These are phyloP conservation scores for Trichoderma sp. DNA, from an alignment of 2,329 filamentous ascomycete genomes.

Conservation along the genomic window DNA sequence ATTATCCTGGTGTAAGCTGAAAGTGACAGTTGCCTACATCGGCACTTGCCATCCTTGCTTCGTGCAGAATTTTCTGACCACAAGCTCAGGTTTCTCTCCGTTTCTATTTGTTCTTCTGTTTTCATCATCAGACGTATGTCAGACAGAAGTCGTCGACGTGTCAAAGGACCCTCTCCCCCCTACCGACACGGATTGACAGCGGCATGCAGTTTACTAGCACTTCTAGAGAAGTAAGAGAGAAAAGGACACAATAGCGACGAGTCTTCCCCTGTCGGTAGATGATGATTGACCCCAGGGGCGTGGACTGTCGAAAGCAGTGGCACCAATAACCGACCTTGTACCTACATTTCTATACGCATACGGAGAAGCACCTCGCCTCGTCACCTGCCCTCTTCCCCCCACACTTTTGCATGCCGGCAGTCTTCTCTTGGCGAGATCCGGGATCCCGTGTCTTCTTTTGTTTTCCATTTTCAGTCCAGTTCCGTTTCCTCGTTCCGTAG, in stretches of 20 bases:
- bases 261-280: too few relatives aligned
- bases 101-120: not conserved
- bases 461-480: not conserved
- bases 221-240: not conserved
- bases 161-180: slow-evolving; percentile 2
- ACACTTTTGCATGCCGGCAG: not conserved
- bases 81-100: slow-evolving; percentile 5
- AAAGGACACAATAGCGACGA: not conserved
- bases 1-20: not conserved
- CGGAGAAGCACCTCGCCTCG: slow-evolving; percentile 1
- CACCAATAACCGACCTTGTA: not conserved
- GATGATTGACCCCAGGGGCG: not conserved
- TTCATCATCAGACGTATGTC: slow-evolving; percentile 9
- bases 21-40: not conserved
- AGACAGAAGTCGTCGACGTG: slow-evolving; percentile 11
- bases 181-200: not conserved
- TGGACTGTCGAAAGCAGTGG: not conserved
- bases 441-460: not conserved
- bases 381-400: slow-evolving; percentile 10
- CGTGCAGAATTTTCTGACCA: slow-evolving; percentile 6
- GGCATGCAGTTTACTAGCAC: slow-evolving; percentile 3
- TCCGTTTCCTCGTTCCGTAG: not conserved
- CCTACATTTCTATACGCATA: not conserved
- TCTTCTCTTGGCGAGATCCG: slow-evolving; percentile 6
- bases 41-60: slow-evolving; percentile 1